A percentile compares a stretch with the other conserved stretches of the same genome.
Evolutionary conservation across 75 land plant species (phyloP).

Genomic region (Cryptomeria japonica): DNA sequence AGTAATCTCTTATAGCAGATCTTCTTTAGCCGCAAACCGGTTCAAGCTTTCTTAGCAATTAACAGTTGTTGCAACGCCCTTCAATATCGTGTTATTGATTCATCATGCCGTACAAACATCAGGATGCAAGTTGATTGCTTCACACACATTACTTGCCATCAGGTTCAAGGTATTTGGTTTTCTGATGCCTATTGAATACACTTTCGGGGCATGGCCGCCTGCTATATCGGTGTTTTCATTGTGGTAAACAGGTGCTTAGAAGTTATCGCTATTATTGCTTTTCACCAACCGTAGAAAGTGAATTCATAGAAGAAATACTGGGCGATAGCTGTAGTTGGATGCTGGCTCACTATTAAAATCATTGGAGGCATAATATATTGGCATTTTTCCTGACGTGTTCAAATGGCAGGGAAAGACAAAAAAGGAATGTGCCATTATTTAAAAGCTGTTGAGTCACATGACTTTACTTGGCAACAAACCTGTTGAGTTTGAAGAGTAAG

Average conservation of each 20-base stretch:
- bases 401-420: conserved; percentile 15
- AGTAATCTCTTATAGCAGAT: too few relatives aligned
- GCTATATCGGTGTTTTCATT: neutral
- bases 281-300: neutral
- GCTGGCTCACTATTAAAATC: neutral
- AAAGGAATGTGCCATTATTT: conserved; percentile 29
- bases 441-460: conserved; percentile 13
- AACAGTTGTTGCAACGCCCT: neutral
- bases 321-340: neutral
- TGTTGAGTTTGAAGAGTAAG: neutral
- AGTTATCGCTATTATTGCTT: neutral
- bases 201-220: neutral
- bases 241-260: conserved; percentile 22
- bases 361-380: conserved; percentile 15
- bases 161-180: neutral
- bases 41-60: neutral
- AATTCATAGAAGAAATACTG: neutral
- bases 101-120: neutral
- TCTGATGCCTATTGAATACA: neutral
- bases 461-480: neutral
- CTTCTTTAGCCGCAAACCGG: neutral
- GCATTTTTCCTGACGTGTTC: neutral
- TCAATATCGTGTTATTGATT: neutral
- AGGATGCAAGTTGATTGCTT: neutral
- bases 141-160: neutral